Evolutionary conservation across 1,139 yeast genomes (phyloP).

Genomic region (Pneumocystis murina): DNA sequence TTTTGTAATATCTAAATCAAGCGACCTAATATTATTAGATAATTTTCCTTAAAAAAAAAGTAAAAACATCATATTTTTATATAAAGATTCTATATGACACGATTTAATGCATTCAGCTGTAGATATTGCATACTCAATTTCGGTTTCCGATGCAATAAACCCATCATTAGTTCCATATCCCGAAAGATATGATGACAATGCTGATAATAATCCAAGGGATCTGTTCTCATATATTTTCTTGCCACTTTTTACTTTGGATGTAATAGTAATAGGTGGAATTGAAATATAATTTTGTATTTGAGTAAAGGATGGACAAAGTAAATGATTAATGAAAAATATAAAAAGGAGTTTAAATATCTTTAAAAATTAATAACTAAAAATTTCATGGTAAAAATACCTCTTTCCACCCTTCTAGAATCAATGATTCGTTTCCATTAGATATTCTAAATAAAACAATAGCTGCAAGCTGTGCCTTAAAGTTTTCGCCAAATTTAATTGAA

Average conservation of each 20-base stretch:
- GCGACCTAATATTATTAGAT: conserved; percentile 3
- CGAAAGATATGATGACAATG: conserved; percentile 81
- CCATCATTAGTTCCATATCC: conserved; percentile 66
- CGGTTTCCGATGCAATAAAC: conserved; percentile 84
- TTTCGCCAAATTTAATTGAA: conserved; percentile 74
- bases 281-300: conserved; percentile 46
- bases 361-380: background rate
- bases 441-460: conserved; percentile 73
- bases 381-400: conserved; percentile 24
- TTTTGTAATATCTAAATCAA: conserved; percentile 7
- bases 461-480: conserved; percentile 82
- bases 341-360: conserved; percentile 38
- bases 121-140: conserved; percentile 68
- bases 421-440: conserved; percentile 41
- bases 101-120: conserved; percentile 70
- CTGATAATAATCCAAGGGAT: conserved; percentile 62
- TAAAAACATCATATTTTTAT: conserved; percentile 28
- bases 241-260: conserved; percentile 21
- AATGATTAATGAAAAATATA: conserved; percentile 55
- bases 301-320: conserved; percentile 52
- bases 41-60: conserved; percentile 16
- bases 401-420: conserved; percentile 41
- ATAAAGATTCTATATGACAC: conserved; percentile 40
- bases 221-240: conserved; percentile 20
- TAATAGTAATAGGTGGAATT: conserved; percentile 40